Evolutionary conservation across 2,329 filamentous ascomycete genomes (phyloP), one percentile per base, ranked within the genome.

Genomic region (Trichophyton verrucosum): DNA sequence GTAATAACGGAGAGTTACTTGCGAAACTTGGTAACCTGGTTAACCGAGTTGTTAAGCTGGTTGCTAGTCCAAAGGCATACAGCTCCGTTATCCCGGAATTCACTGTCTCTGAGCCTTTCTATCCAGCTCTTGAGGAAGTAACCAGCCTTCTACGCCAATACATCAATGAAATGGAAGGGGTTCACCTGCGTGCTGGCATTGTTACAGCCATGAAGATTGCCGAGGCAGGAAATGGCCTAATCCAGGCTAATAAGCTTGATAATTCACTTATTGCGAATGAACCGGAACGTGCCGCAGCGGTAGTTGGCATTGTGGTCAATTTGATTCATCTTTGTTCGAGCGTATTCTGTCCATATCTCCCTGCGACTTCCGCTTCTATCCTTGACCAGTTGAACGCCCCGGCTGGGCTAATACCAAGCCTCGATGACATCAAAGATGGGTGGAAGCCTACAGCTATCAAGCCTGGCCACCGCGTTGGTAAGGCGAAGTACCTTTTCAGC

Each of bases 311-410:
- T n/a, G 89, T 87, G 0, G 79, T 95, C 63, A 95, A 95, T 76
- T 83, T 91, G 65, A 85, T 92, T 60, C 85, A 92, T 70, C 84
- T 96, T 36, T 81, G 95, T 56, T 88, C 91, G 22, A 86, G 84
- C 60, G 77, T 96, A 49, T 82, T 91, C 61, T 83, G 85, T 59
- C 91, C 91, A 0, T 96, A 92, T 76, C 89, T 96, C 80, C 91
- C 90, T 46, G 81, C 81, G n/a, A 91, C 87, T 7, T 80, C 87
- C 2, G 81, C 81, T 62, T 83, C 84, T 36, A 96, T 96, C 67
- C 82, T 89, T 65, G 75, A 82, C 64, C 92, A 96, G 76, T 82
- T 97, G 30, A 83, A 86, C 62, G 75, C 74, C 55, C 71, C 82
- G 60, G 75, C 82, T 68, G 74, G 80, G 56, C 74, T 74, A 40